Conservation (phyloP, 1,284 basidiomycete species). For the Cerrena zonata region DNA sequence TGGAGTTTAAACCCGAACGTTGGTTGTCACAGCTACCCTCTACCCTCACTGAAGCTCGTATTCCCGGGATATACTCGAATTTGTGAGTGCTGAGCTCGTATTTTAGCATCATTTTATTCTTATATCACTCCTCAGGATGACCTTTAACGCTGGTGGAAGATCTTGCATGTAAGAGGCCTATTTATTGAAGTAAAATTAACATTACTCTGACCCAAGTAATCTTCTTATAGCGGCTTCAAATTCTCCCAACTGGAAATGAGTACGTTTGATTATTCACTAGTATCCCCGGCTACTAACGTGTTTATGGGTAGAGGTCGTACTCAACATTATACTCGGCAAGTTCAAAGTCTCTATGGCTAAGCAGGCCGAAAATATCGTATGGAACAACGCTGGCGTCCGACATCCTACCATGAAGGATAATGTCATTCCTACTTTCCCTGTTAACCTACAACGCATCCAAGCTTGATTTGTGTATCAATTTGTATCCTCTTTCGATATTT, state of each 20-base stretch:
- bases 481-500: too few species aligned
- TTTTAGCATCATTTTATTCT: neutral
- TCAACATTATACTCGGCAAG: constrained; percentile 3
- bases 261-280: neutral
- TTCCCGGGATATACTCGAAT: constrained; percentile 18
- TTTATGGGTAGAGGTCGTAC: constrained; percentile 11
- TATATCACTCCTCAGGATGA: constrained; percentile 23
- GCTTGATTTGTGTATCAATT: too few species aligned
- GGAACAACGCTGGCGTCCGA: too few species aligned
- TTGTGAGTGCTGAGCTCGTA: constrained; percentile 15
- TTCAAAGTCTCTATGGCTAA: constrained; percentile 7
- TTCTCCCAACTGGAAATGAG: constrained; percentile 5
- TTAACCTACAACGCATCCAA: too few species aligned
- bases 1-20: constrained; percentile 43
- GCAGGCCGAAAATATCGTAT: constrained; percentile 7
- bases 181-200: too few species aligned
- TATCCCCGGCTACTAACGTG: neutral
- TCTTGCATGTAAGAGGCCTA: too few species aligned
- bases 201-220: too few species aligned
- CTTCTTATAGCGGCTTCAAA: neutral
- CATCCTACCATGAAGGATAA: constrained; percentile 14
- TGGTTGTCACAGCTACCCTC: too few species aligned
- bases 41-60: constrained; percentile 15
- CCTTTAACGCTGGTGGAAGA: too few species aligned
- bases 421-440: too few species aligned